Base-by-base conservation (phyloP, 2,329 filamentous ascomycete species). In the Dothistroma pini region DNA sequence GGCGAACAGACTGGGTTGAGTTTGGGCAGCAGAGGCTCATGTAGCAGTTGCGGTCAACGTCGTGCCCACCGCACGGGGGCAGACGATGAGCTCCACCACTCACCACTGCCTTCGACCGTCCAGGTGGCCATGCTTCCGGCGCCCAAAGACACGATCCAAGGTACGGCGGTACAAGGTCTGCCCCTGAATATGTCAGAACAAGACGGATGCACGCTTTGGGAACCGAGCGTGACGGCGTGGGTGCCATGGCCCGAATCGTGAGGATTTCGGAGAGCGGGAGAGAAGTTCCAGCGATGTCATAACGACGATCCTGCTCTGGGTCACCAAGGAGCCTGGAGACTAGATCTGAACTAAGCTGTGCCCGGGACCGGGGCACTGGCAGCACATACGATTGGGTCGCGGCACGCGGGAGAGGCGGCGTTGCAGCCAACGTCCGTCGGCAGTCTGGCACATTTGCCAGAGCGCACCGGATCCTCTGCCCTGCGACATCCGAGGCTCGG, bases 281-380 rank as follows among this genome's bases (percentile, higher is more conserved):
- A 41, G 61, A 54, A 21, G 47, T 62, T 56, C 63, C 60, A 59
- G 58, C 65, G 61, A 67, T 67, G 65, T 63, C 63, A 65, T 63
- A 48, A 19, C 29, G 54, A 35, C 57, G 57, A 54, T 52, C 51
- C 51, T 55, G 54, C 54, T 52, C 56, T 57, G 57, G 57, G 54
- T 58, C 55, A 50, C 41, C 35, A 16, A 32, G 55, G 41, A 35
- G 16, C 55, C 35, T 52, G 44, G 54, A 32, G 32, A 34, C 59
- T 64, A 62, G 62, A 57, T 54, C 53, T 58, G 54, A 60, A 58
- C 63, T 64, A 59, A 59, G 59, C 63, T 58, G 31, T 59, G n/a
- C 38, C 64, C 62, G 49, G 56, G 52, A 31, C 63, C 62, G 58
- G 62, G 58, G 64, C 48, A 35, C 54, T 65, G 63, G 65, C 29